Percentiles rank a stretch among this genome's conserved stretches.
These are phyloP conservation scores for Acanthamoeba divionensis DNA, from an alignment of 208 protist species.

Conservation along the genomic window DNA sequence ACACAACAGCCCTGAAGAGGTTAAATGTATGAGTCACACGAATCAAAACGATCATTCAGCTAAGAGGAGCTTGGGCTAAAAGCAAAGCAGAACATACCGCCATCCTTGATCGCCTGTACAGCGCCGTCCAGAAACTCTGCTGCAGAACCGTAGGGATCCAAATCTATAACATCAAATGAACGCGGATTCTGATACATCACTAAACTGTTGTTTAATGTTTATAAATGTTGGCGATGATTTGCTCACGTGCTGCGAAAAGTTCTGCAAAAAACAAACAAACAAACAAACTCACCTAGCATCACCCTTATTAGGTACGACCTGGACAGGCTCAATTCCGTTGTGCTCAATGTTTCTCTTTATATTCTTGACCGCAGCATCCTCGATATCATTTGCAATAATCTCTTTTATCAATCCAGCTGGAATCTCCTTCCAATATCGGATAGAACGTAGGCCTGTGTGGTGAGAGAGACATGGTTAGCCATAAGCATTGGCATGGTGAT, in stretches of 20 bases:
- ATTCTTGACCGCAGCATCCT: conserved; percentile 89
- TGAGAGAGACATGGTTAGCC: too few species aligned
- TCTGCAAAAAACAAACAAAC: not conserved
- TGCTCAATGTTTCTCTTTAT: conserved; percentile 93
- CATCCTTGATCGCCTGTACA: conserved; percentile 93
- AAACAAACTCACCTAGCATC: conserved; percentile 81
- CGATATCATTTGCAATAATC: conserved; percentile 98
- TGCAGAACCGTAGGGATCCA: conserved; percentile 98
- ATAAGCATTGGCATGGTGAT: too few species aligned
- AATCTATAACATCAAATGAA: conserved; percentile 96
- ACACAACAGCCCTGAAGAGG: conserved; percentile 92
- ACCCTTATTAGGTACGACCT: conserved; percentile 86
- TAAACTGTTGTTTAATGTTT: conserved; percentile 13
- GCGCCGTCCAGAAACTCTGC: conserved; percentile 95
- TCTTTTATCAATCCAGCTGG: conserved; percentile 87
- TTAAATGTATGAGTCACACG: not conserved
- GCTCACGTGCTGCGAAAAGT: too few species aligned
- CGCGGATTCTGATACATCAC: conserved; percentile 84
- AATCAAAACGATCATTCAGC: not conserved
- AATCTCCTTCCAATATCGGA: conserved; percentile 97
- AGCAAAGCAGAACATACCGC: conserved; percentile 72
- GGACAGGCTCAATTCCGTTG: conserved; percentile 88
- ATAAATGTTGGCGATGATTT: not conserved
- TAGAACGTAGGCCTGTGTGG: conserved; percentile 85
- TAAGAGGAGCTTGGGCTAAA: not conserved